Base-by-base conservation (phyloP, 164 flowering plant species). In the Nymphaea colorata region DNA sequence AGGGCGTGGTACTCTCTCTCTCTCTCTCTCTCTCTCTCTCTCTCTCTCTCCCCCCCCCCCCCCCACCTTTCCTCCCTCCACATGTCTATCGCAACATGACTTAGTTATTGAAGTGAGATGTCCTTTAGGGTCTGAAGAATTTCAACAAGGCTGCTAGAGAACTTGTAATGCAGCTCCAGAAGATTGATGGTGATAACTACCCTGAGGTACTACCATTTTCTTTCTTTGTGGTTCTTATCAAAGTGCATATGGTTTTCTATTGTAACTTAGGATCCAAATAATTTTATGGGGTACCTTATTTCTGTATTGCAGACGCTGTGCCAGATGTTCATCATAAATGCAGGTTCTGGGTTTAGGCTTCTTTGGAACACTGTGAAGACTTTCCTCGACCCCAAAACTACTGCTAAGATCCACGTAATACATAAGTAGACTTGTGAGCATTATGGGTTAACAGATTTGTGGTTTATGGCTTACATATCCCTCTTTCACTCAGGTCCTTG, bases 241-340 rank as follows among this genome's bases (percentile, higher is more conserved):
- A 61, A 61, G 6, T 6, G 15, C 5, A 16, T 4, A 61, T 6
- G n/a, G 17, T 61, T 61, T 16, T 2, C 15, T 61, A 15, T 61
- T 61, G 63, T 15, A 5, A 16, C 36, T 25, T 25, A 25, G 36
- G 15, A 16, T 61, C 11, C 41, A 15, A 61, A 1, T 25, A 61
- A 61, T 16, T 5, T 16, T 16, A 15, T 61, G 17, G 41, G 15
- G 8, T 16, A 61, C 41, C 5, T 61, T 5, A 15, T 25, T 16
- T 5, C 63, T 61, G 8, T 15, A 61, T 15, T 61, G 41, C 89
- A 93, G 98, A 90, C 98, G n/a, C 91, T 93, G 15, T 73, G 71
- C 72, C 96, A 85, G 67, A 89, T 93, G 97, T 93, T 84, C 70
- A 89, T 93, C 71, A 82, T 93, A 82, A 93, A 93, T 80, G 98